A percentile compares a stretch with the other conserved stretches of the same genome.
Conservation (phyloP, 2,329 filamentous ascomycete genomes). For the Pestalotiopsis sp. region DNA sequence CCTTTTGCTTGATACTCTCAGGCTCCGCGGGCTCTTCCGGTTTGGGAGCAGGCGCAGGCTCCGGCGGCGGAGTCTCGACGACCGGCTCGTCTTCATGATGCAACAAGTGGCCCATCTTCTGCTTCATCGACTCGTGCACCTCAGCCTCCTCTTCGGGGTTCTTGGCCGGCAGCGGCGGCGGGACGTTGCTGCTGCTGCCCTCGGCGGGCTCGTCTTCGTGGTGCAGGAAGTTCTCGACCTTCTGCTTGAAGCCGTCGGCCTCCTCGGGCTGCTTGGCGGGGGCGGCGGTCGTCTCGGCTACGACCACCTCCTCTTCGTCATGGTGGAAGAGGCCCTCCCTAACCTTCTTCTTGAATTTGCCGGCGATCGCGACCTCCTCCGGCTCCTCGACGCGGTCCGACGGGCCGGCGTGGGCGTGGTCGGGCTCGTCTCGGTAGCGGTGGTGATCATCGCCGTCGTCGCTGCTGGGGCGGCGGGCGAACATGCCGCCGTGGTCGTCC, state of each 20-base stretch:
- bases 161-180: neutral
- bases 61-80: neutral
- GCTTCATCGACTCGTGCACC: neutral
- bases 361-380: conserved; percentile 21
- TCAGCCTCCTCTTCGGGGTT: neutral
- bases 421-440: conserved; percentile 17
- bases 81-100: neutral
- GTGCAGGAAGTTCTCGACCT: neutral
- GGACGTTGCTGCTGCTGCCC: neutral
- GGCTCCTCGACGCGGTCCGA: conserved; percentile 17
- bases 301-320: neutral
- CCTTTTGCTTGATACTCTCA: neutral
- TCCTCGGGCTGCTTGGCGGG: neutral
- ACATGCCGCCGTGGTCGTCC: conserved; percentile 5
- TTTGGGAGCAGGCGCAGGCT: neutral
- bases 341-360: conserved; percentile 20
- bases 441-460: conserved; percentile 19
- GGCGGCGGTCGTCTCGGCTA: neutral
- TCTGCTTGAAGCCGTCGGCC: neutral
- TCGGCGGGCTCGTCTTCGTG: neutral
- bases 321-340: neutral
- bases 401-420: conserved; percentile 15
- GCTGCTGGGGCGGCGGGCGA: conserved; percentile 1
- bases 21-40: neutral
- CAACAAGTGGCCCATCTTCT: neutral